Conservation (phyloP, 2,329 filamentous ascomycete species). For the Eurotiales sp. region DNA sequence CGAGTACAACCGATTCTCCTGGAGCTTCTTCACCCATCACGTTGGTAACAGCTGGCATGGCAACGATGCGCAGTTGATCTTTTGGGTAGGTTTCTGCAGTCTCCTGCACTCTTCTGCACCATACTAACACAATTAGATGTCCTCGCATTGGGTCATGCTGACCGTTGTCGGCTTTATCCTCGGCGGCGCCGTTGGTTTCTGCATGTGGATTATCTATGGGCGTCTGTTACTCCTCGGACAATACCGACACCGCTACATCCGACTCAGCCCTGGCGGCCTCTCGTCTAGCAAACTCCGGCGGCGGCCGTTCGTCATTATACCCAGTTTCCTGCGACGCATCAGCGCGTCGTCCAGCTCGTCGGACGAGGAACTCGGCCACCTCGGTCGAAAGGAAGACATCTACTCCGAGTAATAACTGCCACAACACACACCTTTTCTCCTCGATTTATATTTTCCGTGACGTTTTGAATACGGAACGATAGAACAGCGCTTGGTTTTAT, state of each 20-base stretch:
- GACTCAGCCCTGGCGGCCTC: conserved; percentile 19
- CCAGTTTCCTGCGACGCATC: conserved; percentile 34
- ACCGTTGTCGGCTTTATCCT: conserved; percentile 50
- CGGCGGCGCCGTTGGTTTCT: conserved; percentile 45
- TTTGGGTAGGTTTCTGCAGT: conserved; percentile 56
- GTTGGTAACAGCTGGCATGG: conserved; percentile 64
- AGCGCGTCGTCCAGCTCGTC: conserved; percentile 38
- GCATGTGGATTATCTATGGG: conserved; percentile 50
- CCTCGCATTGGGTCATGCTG: conserved; percentile 54
- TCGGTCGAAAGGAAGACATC: conserved; percentile 27
- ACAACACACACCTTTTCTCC: background rate
- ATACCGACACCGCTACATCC: conserved; percentile 33
- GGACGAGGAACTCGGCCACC: conserved; percentile 34
- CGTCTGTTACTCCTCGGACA: conserved; percentile 42
- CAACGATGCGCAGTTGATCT: conserved; percentile 60
- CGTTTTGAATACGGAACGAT: too few relatives aligned
- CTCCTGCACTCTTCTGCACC: too few relatives aligned
- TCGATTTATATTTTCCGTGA: background rate
- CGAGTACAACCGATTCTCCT: conserved; percentile 64
- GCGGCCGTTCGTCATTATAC: conserved; percentile 31
- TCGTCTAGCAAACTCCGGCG: conserved; percentile 26
- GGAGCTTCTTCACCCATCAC: conserved; percentile 70
- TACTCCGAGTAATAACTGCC: conserved; percentile 41
- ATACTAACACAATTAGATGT: conserved; percentile 51
- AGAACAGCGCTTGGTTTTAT: conserved; percentile 9